Evolutionary conservation across 257 asterid genomes (phyloP), one percentile per base, ranked within the genome.

Genomic region (Fraxinus anomala): DNA sequence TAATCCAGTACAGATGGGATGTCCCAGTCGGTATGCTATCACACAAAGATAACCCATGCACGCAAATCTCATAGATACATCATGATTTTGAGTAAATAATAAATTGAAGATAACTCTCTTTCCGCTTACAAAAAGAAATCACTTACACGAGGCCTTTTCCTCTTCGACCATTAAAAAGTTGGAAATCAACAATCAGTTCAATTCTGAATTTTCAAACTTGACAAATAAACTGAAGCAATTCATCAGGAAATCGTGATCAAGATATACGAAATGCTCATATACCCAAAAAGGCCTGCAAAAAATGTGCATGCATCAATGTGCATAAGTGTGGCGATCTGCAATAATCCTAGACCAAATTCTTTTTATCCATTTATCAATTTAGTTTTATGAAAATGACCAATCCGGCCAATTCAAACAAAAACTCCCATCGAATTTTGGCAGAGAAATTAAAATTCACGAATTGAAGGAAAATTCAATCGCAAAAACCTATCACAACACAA

Each of bases 401-500:
- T 73, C 80, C 19, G 24, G 40, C 13, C 42, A 75, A 21, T 37
- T 63, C 73, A 77, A 68, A 76, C 47, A 28, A 73, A 69, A 66
- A 82, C 49, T 17, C 65, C 80, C 33, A 66, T 56, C 77, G 51
- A 72, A 44, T 68, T 79, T 23, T 71, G 59, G 76, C 73, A 82
- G 16, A 24, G 4, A 34, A 54, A 34, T 44, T 75, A 40, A 2
- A 44, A 21, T 33, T n/a, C 39, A 42, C 37, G 19, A 61, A 10
- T 61, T 61, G 17, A 61, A 44, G 13, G n/a, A 8, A 47, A 67
- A 76, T 40, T 9, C 51, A 33, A 74, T 80, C 63, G 81, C 24
- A 16, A 21, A 66, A 47, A 44, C 30, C 44, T 9, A 40, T 67
- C 47, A 28, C n/a, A 66, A 40, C 67, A 26, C 16, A 17, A 28